Percentiles rank a stretch among this genome's conserved stretches.
Evolutionary conservation across 1,139 yeast species (phyloP).

Genomic region (Magnusiomyces ingens): DNA sequence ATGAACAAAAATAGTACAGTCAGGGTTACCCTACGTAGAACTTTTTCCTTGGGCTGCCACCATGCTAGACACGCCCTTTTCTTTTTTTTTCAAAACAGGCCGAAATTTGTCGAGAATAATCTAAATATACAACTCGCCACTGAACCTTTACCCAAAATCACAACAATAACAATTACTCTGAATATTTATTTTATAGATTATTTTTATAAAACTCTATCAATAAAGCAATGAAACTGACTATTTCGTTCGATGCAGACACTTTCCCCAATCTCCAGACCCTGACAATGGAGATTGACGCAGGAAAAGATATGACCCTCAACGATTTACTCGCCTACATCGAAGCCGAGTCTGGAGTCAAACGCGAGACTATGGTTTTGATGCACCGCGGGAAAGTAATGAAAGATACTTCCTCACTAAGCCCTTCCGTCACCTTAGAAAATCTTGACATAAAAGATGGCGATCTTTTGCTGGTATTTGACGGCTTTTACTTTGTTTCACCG

Average conservation of each 20-base stretch:
- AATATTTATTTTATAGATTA: too few relatives aligned
- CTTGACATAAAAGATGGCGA: conserved; percentile 52
- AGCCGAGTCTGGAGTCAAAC: conserved; percentile 58
- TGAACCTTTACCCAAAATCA: too few relatives aligned
- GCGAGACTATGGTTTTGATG: conserved; percentile 42
- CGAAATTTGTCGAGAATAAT: too few relatives aligned
- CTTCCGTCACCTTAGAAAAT: conserved; percentile 38
- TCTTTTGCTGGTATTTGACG: conserved; percentile 39
- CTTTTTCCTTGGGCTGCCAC: too few relatives aligned
- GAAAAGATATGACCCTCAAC: conserved; percentile 53
- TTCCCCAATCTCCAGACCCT: conserved; percentile 18
- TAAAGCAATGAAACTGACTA: conserved; percentile 28
- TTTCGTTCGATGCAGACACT: conserved; percentile 12
- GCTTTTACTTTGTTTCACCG: not conserved
- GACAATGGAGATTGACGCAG: conserved; percentile 46
- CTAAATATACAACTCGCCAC: too few relatives aligned
- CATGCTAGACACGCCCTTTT: too few relatives aligned
- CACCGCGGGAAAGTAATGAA: conserved; percentile 38
- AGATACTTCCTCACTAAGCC: conserved; percentile 31
- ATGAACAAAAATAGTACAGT: too few relatives aligned
- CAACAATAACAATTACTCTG: too few relatives aligned
- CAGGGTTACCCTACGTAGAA: too few relatives aligned
- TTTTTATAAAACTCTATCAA: not conserved
- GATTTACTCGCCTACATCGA: conserved; percentile 75
- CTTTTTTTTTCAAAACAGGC: too few relatives aligned